A percentile compares a stretch with the other conserved stretches of the same genome.
Evolutionary conservation across 176 grass and related monocot species (phyloP).

Genomic region (Coix lacrymajobi): DNA sequence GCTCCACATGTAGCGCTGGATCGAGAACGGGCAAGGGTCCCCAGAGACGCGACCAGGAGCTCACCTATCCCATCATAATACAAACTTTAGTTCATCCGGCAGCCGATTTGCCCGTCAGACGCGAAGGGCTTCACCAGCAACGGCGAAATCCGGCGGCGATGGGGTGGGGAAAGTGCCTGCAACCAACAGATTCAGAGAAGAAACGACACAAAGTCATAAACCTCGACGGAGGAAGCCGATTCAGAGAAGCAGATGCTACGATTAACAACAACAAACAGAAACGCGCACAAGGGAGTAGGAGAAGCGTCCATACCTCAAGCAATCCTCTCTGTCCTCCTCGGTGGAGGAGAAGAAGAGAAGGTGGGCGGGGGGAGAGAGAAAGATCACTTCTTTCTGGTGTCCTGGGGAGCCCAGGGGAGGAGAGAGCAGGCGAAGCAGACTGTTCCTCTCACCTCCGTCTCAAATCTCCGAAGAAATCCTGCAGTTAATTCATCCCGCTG

Average conservation of each 20-base stretch:
- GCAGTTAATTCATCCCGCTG: neutral
- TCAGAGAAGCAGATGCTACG: neutral
- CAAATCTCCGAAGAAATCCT: slow-evolving; percentile 10
- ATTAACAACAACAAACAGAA: neutral
- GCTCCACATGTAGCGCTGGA: slow-evolving; percentile 9
- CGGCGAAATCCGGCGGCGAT: neutral
- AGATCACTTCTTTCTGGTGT: slow-evolving; percentile 5
- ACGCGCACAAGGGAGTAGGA: neutral
- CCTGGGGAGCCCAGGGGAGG: neutral
- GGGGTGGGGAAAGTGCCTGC: slow-evolving; percentile 12
- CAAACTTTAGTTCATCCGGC: slow-evolving; percentile 13
- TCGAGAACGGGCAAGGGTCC: neutral
- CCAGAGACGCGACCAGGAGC: slow-evolving; percentile 1
- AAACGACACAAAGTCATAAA: neutral
- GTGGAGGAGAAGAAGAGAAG: neutral
- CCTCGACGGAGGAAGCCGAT: neutral
- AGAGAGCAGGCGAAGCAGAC: neutral
- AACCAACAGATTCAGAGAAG: slow-evolving; percentile 8
- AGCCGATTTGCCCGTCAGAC: neutral
- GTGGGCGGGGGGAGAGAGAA: neutral
- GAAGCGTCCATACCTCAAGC: slow-evolving; percentile 9
- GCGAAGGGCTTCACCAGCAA: neutral
- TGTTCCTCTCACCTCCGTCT: neutral
- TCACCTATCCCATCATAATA: slow-evolving; percentile 10
- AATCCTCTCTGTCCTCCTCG: neutral